Conservation (phyloP, 2,329 filamentous ascomycete genomes). For the Alternaria angustiovoidea region DNA sequence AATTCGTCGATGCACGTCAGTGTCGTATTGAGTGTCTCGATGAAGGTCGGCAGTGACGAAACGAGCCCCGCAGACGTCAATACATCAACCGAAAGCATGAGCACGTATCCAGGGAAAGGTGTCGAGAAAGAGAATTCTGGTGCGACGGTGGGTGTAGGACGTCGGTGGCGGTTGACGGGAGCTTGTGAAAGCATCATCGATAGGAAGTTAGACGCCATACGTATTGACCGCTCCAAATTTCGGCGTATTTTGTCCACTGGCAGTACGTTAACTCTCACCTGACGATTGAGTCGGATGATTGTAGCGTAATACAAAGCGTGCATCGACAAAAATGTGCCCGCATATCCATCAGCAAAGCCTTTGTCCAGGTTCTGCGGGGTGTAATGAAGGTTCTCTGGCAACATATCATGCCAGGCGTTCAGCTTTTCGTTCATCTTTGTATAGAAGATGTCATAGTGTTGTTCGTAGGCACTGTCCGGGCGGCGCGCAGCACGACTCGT, state of each 20-base stretch:
- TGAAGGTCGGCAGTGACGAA: slow-evolving; percentile 57
- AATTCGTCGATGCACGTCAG: slow-evolving; percentile 65
- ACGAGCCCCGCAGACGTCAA: slow-evolving; percentile 65
- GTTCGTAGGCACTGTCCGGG: slow-evolving; percentile 54
- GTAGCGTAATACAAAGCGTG: slow-evolving; percentile 73
- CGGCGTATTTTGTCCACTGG: slow-evolving; percentile 39
- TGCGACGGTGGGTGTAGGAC: slow-evolving; percentile 32
- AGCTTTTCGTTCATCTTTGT: slow-evolving; percentile 61
- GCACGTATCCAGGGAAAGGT: slow-evolving; percentile 69
- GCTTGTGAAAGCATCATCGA: slow-evolving; percentile 46
- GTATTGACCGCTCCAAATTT: slow-evolving; percentile 43
- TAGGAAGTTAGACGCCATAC: slow-evolving; percentile 40
- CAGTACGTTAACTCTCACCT: slow-evolving; percentile 51
- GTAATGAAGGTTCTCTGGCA: slow-evolving; percentile 66
- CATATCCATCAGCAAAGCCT: slow-evolving; percentile 62
- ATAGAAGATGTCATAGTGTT: slow-evolving; percentile 61
- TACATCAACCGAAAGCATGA: slow-evolving; percentile 71
- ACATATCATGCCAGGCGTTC: slow-evolving; percentile 64
- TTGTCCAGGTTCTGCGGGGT: slow-evolving; percentile 65
- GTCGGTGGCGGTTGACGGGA: slow-evolving; percentile 35
- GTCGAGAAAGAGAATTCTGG: slow-evolving; percentile 56
- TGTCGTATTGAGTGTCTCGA: slow-evolving; percentile 63
- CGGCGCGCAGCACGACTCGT: slow-evolving; percentile 63
- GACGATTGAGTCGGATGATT: slow-evolving; percentile 70
- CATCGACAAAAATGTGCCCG: slow-evolving; percentile 68